Percentiles rank a stretch among this genome's conserved stretches.
phyloP scores from a whole-genome alignment of 2,329 filamentous ascomycete genomes.

The Aspergillus phoenicis region DNA sequence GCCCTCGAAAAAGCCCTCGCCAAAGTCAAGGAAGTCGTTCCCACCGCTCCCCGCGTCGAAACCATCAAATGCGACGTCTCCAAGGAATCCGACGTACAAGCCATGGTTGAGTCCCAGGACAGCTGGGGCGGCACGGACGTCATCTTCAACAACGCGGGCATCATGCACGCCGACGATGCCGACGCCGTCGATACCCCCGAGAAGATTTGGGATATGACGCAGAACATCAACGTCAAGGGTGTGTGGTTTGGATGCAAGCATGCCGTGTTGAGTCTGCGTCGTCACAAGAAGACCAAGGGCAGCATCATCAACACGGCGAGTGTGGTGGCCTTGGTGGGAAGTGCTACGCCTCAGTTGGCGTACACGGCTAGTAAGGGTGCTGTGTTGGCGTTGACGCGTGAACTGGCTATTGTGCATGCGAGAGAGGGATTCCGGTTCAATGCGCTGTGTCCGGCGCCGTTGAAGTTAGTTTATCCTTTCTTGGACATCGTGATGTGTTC shows the following conservation, averaged over 20 bases:
- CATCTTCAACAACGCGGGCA: constrained; percentile 90
- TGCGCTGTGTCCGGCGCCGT: constrained; percentile 80
- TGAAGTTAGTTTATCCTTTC: constrained; percentile 60
- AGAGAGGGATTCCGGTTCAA: constrained; percentile 88
- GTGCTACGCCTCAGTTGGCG: constrained; percentile 84
- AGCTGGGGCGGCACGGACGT: not conserved
- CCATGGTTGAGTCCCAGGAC: not conserved
- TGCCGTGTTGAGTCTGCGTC: constrained; percentile 77
- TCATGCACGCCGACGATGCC: constrained; percentile 85
- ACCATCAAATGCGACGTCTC: not conserved
- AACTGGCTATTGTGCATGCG: constrained; percentile 89
- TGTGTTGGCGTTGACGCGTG: constrained; percentile 84
- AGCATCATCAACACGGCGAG: constrained; percentile 92
- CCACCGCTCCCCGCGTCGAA: not conserved
- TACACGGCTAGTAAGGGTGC: constrained; percentile 95
- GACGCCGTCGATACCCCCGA: constrained; percentile 83
- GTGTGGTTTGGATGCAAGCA: constrained; percentile 98
- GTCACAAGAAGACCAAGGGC: constrained; percentile 74
- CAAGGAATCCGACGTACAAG: not conserved
- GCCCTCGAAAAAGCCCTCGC: not conserved
- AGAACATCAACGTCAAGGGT: constrained; percentile 94
- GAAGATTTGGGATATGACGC: constrained; percentile 90
- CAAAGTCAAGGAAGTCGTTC: not conserved
- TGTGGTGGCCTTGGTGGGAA: constrained; percentile 82
- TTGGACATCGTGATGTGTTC: too few relatives aligned